A percentile compares a stretch with the other conserved stretches of the same genome.
These are phyloP conservation scores for Roridomyces roridus DNA, from an alignment of 768 basidiomycete species.

Conservation along the genomic window DNA sequence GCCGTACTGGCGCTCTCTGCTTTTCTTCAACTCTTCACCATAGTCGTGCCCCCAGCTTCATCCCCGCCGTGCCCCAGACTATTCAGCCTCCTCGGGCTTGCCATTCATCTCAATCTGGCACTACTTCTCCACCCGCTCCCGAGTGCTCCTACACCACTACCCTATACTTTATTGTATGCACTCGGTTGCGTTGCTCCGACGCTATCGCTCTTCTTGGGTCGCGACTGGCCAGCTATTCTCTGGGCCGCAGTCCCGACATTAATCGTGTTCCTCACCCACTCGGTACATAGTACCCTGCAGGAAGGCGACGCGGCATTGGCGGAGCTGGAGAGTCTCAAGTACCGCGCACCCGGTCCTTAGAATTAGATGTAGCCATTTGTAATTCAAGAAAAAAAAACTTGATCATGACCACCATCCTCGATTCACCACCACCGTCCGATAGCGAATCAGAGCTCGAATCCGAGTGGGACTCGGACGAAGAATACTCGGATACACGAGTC, in stretches of 20 bases:
- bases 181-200: constrained; percentile 56
- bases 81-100: constrained; percentile 55
- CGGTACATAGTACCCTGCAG: constrained; percentile 49
- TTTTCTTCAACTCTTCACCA: constrained; percentile 51
- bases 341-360: constrained; percentile 51
- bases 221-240: constrained; percentile 56
- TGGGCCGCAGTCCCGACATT: constrained; percentile 59
- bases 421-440: constrained; percentile 20
- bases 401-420: constrained; percentile 36
- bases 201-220: constrained; percentile 51
- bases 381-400: neutral
- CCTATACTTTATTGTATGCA: constrained; percentile 36
- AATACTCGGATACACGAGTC: constrained; percentile 63
- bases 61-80: constrained; percentile 44
- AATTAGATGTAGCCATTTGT: constrained; percentile 39
- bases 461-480: constrained; percentile 48
- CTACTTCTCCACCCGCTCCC: constrained; percentile 46
- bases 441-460: constrained; percentile 8
- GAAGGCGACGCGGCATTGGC: constrained; percentile 53
- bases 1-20: constrained; percentile 50
- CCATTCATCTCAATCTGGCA: constrained; percentile 56
- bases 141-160: constrained; percentile 42
- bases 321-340: constrained; percentile 59
- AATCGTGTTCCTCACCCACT: constrained; percentile 52
- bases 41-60: constrained; percentile 42